Percentiles rank a stretch among this genome's conserved stretches.
phyloP scores from a whole-genome alignment of 2,329 filamentous ascomycete species.

The Alternaria tenuissima region DNA sequence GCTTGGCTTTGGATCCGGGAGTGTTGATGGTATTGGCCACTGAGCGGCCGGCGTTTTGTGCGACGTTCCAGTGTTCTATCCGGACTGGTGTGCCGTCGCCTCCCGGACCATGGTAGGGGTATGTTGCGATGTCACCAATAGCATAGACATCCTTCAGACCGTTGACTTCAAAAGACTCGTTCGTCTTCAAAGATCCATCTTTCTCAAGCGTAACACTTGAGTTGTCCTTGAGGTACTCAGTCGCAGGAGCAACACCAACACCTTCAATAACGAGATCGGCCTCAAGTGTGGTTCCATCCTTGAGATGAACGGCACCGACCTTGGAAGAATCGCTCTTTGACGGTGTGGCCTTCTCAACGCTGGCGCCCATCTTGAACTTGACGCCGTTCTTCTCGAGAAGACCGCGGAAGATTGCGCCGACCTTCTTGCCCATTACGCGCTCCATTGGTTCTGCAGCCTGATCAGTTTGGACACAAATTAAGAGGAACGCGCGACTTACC shows the following conservation, averaged over 20 bases:
- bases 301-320: slow-evolving; percentile 82
- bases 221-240: slow-evolving; percentile 80
- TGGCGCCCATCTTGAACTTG: slow-evolving; percentile 83
- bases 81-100: slow-evolving; percentile 76
- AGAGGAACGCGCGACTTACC: slow-evolving; percentile 22
- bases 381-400: slow-evolving; percentile 85
- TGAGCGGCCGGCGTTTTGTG: slow-evolving; percentile 86
- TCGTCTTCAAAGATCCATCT: slow-evolving; percentile 85
- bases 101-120: slow-evolving; percentile 91
- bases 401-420: slow-evolving; percentile 82
- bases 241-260: slow-evolving; percentile 86
- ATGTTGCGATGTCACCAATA: slow-evolving; percentile 93
- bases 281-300: slow-evolving; percentile 83
- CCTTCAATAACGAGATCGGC: slow-evolving; percentile 93
- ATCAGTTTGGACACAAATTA: slow-evolving; percentile 18
- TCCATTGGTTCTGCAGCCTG: slow-evolving; percentile 71
- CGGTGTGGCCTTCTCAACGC: slow-evolving; percentile 82
- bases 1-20: slow-evolving; percentile 67
- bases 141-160: slow-evolving; percentile 87
- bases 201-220: slow-evolving; percentile 73
- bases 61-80: slow-evolving; percentile 99
- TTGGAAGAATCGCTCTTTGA: slow-evolving; percentile 71
- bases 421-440: slow-evolving; percentile 80
- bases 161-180: slow-evolving; percentile 79
- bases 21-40: slow-evolving; percentile 81